These are phyloP conservation scores for Viridothelium virens DNA, from an alignment of 495 filamentous ascomycete species.

Conservation along the genomic window DNA sequence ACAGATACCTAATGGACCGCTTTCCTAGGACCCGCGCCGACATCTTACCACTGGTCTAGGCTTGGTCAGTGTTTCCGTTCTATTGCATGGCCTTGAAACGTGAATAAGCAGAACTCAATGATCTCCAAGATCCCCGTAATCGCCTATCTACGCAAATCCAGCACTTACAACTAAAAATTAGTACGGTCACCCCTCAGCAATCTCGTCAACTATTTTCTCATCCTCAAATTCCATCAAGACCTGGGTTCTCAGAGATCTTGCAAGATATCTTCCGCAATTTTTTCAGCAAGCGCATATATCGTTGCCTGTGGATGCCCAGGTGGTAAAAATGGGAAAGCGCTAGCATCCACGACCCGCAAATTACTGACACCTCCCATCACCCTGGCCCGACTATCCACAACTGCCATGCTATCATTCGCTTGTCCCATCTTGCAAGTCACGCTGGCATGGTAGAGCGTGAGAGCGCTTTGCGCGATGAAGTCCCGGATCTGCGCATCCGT, in stretches of 20 bases:
- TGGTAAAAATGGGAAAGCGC: slow-evolving; percentile 20
- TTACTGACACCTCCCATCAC: slow-evolving; percentile 21
- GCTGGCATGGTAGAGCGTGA: slow-evolving; percentile 45
- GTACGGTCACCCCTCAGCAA: too few relatives aligned
- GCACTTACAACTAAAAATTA: too few relatives aligned
- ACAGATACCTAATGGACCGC: too few relatives aligned
- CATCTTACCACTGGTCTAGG: too few relatives aligned
- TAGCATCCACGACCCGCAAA: slow-evolving; percentile 23
- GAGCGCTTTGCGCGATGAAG: slow-evolving; percentile 37
- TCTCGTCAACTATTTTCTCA: too few relatives aligned
- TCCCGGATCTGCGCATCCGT: slow-evolving; percentile 48
- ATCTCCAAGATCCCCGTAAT: too few relatives aligned
- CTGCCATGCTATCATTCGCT: slow-evolving; percentile 20
- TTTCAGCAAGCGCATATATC: slow-evolving; percentile 19
- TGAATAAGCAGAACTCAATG: too few relatives aligned
- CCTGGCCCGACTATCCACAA: slow-evolving; percentile 19
- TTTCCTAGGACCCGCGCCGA: too few relatives aligned
- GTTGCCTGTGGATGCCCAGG: slow-evolving; percentile 20
- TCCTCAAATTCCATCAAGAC: too few relatives aligned
- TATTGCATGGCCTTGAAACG: too few relatives aligned
- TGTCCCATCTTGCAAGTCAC: slow-evolving; percentile 41
- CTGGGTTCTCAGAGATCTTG: background rate
- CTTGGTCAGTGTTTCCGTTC: too few relatives aligned
- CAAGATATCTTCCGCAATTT: slow-evolving; percentile 20
- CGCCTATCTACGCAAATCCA: too few relatives aligned